Evolutionary conservation across 352 stramenopile species (phyloP).

Genomic region (Phytophthora boehmeriae): DNA sequence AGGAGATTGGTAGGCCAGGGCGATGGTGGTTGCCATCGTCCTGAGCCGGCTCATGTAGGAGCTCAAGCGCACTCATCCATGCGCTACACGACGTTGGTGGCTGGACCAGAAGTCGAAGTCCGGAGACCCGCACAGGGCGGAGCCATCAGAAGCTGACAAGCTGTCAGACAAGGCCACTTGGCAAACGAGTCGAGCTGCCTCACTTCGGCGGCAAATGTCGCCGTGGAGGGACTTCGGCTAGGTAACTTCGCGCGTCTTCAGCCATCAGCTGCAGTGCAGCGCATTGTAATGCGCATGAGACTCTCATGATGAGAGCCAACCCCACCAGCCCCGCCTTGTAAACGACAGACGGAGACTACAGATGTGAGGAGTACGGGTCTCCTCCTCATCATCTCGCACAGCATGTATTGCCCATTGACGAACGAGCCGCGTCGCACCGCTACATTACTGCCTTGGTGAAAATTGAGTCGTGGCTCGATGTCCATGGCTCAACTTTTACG

Average conservation of each 20-base stretch:
- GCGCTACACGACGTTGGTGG: not conserved
- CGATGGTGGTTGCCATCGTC: not conserved
- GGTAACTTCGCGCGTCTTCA: too few relatives aligned
- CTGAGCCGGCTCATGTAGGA: not conserved
- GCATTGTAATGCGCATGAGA: too few relatives aligned
- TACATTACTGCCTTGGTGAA: not conserved
- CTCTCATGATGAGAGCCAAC: too few relatives aligned
- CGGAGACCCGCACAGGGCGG: not conserved
- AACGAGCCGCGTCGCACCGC: too few relatives aligned
- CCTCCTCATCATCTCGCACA: not conserved
- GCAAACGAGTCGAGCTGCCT: not conserved
- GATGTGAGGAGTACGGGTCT: too few relatives aligned
- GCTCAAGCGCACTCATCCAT: not conserved
- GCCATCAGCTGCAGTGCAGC: too few relatives aligned
- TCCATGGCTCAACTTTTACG: constrained; percentile 23
- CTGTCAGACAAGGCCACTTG: not conserved
- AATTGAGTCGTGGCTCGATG: not conserved
- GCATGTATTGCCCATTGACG: not conserved
- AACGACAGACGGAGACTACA: too few relatives aligned
- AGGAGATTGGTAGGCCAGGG: not conserved
- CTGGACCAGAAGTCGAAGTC: not conserved
- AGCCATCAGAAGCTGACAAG: constrained; percentile 4
- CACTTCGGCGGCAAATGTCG: not conserved
- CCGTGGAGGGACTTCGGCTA: not conserved
- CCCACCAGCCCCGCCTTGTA: too few relatives aligned